phyloP scores from a whole-genome alignment of 2,329 filamentous ascomycete genomes.

The Fonsecaea nubica region DNA sequence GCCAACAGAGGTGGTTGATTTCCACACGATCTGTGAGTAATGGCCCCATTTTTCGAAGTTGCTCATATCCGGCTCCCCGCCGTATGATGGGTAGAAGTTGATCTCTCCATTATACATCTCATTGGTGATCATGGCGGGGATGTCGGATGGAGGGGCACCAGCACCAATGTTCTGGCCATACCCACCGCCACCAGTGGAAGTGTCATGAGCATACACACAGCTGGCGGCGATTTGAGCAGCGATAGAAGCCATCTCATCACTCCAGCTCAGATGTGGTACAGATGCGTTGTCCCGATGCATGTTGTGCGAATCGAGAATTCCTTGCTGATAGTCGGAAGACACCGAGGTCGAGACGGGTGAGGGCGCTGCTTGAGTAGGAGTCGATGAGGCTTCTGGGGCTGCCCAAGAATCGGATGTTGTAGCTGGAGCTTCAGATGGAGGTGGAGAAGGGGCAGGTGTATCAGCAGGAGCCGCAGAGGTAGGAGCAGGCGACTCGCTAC shows the following conservation, averaged over 20 bases:
- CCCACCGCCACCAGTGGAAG: constrained; percentile 69
- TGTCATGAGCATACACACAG: constrained; percentile 78
- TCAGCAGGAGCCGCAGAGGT: constrained; percentile 36
- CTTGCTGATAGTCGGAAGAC: constrained; percentile 44
- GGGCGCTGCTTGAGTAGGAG: constrained; percentile 16
- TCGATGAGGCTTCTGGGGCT: constrained; percentile 12
- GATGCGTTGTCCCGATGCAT: constrained; percentile 84
- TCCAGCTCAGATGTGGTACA: constrained; percentile 69
- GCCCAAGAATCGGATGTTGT: constrained; percentile 17
- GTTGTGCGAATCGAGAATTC: constrained; percentile 77
- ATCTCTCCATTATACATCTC: constrained; percentile 90
- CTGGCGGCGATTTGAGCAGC: constrained; percentile 68
- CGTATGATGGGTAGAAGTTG: constrained; percentile 61
- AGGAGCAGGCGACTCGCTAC: constrained; percentile 18
- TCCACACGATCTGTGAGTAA: constrained; percentile 78
- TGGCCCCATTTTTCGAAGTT: constrained; percentile 74
- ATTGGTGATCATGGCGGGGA: constrained; percentile 74
- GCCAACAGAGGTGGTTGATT: constrained; percentile 65
- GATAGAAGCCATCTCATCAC: constrained; percentile 65
- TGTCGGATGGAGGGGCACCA: constrained; percentile 61
- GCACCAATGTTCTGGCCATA: constrained; percentile 95
- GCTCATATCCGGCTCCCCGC: constrained; percentile 68
- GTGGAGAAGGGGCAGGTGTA: constrained; percentile 21
- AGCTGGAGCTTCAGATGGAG: constrained; percentile 16
- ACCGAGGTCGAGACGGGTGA: constrained; percentile 25